Evolutionary conservation across 2,329 filamentous ascomycete genomes (phyloP).

Genomic region (Scolecobasidium constrictum): DNA sequence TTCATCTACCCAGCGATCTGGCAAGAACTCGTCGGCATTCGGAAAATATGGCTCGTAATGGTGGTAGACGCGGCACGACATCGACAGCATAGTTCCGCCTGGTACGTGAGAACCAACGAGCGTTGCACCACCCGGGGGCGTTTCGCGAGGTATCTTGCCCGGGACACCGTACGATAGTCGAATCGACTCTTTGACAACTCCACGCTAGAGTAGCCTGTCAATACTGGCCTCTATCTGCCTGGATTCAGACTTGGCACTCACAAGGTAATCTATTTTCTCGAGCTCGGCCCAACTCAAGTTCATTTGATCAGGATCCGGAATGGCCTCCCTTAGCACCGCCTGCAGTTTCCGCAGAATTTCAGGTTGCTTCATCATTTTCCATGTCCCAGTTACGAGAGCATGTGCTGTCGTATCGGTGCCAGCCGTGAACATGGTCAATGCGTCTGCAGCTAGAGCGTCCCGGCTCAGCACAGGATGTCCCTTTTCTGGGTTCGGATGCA

Average conservation of each 20-base stretch:
- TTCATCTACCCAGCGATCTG: constrained; percentile 45
- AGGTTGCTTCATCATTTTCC: constrained; percentile 11
- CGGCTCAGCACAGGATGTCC: not conserved
- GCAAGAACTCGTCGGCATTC: constrained; percentile 9
- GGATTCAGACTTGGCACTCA: constrained; percentile 3
- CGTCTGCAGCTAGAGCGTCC: constrained; percentile 23
- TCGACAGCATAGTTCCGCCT: constrained; percentile 11
- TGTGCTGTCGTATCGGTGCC: constrained; percentile 27
- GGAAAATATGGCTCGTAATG: constrained; percentile 11
- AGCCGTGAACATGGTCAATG: constrained; percentile 25
- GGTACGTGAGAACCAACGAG: not conserved
- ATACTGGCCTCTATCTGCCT: no score
- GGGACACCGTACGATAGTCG: constrained; percentile 20
- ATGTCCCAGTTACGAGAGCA: constrained; percentile 6
- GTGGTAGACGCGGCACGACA: constrained; percentile 22
- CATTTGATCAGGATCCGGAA: constrained; percentile 4
- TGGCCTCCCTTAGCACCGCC: constrained; percentile 8
- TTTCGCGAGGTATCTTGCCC: not conserved
- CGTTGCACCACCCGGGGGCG: not conserved
- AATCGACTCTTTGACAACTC: constrained; percentile 21
- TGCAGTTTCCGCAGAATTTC: constrained; percentile 4
- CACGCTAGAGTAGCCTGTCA: constrained; percentile 8
- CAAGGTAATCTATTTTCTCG: constrained; percentile 20
- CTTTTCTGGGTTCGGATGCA: not conserved
- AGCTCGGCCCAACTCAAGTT: constrained; percentile 14